phyloP scores from a whole-genome alignment of 148 eudicot species.

The Pouteria glomerata region DNA sequence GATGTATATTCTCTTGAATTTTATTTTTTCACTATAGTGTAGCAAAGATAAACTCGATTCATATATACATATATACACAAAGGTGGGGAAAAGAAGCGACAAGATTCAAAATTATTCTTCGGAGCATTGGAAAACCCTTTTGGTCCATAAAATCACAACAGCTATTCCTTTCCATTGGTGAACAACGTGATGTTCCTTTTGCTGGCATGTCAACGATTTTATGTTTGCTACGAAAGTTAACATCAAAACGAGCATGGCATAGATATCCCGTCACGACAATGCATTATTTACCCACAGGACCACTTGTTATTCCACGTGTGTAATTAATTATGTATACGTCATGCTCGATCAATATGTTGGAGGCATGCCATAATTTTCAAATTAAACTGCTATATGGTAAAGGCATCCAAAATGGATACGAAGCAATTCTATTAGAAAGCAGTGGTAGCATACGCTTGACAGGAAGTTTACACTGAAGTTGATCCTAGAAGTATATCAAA shows the following conservation, averaged over 20 bases:
- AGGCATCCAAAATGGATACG: not conserved
- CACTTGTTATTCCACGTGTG: not conserved
- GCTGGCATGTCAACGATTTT: not conserved
- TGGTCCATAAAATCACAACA: not conserved
- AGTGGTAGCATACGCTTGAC: not conserved
- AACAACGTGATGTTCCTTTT: not conserved
- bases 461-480: not conserved
- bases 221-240: not conserved
- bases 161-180: not conserved
- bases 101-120: too few relatives aligned
- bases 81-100: not conserved
- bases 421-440: too few relatives aligned
- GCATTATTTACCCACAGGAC: not conserved
- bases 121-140: too few relatives aligned
- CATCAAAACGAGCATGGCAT: not conserved
- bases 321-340: not conserved
- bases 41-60: not conserved
- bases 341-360: not conserved
- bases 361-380: not conserved
- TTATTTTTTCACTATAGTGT: not conserved
- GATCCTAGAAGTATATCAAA: not conserved
- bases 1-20: conserved; percentile 2
- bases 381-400: not conserved
- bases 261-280: not conserved
- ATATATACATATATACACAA: conserved; percentile 16